Base-by-base conservation (phyloP, 2,329 filamentous ascomycete species). In the Purpureocillium lavendulum region DNA sequence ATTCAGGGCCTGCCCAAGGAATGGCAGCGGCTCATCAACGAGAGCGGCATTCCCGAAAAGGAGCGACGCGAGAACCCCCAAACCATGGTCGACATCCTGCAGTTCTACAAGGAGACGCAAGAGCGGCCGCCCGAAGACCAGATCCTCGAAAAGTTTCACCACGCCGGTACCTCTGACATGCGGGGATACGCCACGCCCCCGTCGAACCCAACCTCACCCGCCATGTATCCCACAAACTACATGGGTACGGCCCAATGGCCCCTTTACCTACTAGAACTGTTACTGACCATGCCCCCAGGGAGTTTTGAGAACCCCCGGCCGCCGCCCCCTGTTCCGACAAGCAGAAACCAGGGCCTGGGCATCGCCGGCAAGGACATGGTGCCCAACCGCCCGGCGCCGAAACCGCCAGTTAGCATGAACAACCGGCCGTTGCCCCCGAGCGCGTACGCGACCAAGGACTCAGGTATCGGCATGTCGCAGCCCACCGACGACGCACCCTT, bases 221-320 rank as follows among this genome's bases (percentile, higher is more conserved):
- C 66, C 55, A 68, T 72, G 59, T 71, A 75, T 53, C 69, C 72
- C 41, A 61, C 69, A 47, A 71, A 66, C 47, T 77, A 75, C 61
- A 67, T 67, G 56, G 67, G 71, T 65, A 75, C 73, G 63, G 75
- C 39, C 77, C 80, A 48, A 92, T 87, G 64, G 87, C 87, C 7
- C 4, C 4, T 10, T 2, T 18, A 8, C 21, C 10, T 30, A 8
- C 29, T 12, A 4, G 15, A 26, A 8, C 4, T 10, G 7, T 33
- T 24, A 35, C 24, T n/a, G 17, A 35, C 16, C 21, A 16, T 12
- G 13, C 11, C 12, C 40, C 2, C 31, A 73, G 85, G 87, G 58
- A 97, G 87, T 69, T 98, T 97, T 64, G 92, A 97, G 66, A 97
- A 98, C 57, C 92, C 92, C 36, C 79, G 92, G 56, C 86, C 90